These are phyloP conservation scores for Podaxis carcinomalis DNA, from an alignment of 768 basidiomycete genomes.

Conservation along the genomic window DNA sequence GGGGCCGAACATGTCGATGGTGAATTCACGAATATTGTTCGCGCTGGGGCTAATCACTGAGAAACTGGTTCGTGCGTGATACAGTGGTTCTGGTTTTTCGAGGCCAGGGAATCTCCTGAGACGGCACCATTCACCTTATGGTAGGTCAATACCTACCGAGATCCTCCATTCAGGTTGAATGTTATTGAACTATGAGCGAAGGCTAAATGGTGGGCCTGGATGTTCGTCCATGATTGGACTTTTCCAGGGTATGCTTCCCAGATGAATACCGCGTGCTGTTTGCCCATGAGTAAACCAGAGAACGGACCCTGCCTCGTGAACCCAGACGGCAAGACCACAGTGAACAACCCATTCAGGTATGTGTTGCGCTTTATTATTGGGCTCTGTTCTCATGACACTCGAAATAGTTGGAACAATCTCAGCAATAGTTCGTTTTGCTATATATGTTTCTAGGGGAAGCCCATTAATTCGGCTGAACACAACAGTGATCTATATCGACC, in stretches of 20 bases:
- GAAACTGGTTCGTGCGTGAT: background rate
- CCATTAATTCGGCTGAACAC: background rate
- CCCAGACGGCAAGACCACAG: conserved; percentile 46
- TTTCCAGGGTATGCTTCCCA: conserved; percentile 56
- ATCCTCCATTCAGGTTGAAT: conserved; percentile 24
- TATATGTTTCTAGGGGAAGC: background rate
- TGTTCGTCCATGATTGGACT: conserved; percentile 58
- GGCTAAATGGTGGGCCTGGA: conserved; percentile 59
- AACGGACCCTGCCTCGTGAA: conserved; percentile 63
- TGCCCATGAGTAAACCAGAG: conserved; percentile 28
- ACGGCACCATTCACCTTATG: conserved; percentile 60
- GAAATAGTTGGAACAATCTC: conserved; percentile 58
- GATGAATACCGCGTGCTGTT: conserved; percentile 58
- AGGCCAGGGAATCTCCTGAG: conserved; percentile 53
- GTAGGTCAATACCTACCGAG: conserved; percentile 26
- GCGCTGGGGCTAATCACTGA: background rate
- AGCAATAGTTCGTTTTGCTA: conserved; percentile 49
- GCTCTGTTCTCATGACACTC: background rate
- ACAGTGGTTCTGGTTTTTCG: conserved; percentile 67
- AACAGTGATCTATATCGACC: conserved; percentile 53
- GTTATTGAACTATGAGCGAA: conserved; percentile 14
- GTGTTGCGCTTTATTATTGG: background rate
- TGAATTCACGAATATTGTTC: conserved; percentile 18
- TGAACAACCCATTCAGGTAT: conserved; percentile 58
- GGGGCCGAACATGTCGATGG: conserved; percentile 55